A percentile compares a stretch with the other conserved stretches of the same genome.
These are phyloP conservation scores for Panus rudis DNA, from an alignment of 768 basidiomycete genomes.

Conservation along the genomic window DNA sequence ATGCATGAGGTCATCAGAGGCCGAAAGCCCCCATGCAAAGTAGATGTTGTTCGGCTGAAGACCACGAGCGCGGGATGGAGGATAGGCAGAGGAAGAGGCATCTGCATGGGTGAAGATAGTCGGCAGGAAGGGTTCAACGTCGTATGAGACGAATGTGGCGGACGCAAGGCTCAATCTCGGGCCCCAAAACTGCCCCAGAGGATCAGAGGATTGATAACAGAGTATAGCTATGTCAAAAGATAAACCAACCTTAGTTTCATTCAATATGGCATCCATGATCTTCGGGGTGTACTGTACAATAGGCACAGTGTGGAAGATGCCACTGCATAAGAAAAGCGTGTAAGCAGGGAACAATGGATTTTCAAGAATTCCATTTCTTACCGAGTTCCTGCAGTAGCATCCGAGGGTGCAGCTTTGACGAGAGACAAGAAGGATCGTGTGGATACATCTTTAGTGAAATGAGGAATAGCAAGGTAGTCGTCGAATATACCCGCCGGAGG, in stretches of 20 bases:
- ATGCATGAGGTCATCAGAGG: conserved; percentile 34
- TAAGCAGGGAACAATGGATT: conserved; percentile 1
- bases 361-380: conserved; percentile 5
- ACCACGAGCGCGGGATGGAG: conserved; percentile 30
- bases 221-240: neutral
- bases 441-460: conserved; percentile 29
- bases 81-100: conserved; percentile 37
- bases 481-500: conserved; percentile 46
- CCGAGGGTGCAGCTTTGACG: conserved; percentile 30
- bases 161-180: conserved; percentile 25
- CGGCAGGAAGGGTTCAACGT: conserved; percentile 45
- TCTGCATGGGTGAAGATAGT: conserved; percentile 31
- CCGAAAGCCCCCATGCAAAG: conserved; percentile 37
- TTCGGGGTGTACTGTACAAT: conserved; percentile 28
- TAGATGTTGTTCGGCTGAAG: conserved; percentile 39
- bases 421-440: conserved; percentile 37
- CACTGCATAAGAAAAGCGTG: conserved; percentile 12
- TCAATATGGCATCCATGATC: conserved; percentile 34
- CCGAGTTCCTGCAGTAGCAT: conserved; percentile 25
- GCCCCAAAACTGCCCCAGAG: conserved; percentile 38
- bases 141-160: conserved; percentile 37
- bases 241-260: conserved; percentile 34
- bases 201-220: neutral
- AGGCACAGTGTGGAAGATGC: conserved; percentile 35
- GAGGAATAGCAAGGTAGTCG: conserved; percentile 39